phyloP scores from a whole-genome alignment of 768 basidiomycete genomes.

The Tricholomella constricta region DNA sequence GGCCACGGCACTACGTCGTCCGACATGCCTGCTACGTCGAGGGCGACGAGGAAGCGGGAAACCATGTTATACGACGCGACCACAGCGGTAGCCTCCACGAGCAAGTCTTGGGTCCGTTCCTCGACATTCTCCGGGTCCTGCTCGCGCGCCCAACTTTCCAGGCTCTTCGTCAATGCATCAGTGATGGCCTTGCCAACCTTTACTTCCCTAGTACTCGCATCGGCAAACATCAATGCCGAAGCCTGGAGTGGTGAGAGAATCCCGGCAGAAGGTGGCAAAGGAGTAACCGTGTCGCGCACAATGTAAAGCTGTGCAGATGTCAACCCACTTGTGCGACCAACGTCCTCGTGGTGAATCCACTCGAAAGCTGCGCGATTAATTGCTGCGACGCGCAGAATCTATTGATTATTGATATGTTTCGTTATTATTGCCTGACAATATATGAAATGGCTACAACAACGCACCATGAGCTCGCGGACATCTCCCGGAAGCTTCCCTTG shows the following conservation, averaged over 20 bases:
- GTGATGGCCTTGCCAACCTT: slow-evolving; percentile 45
- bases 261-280: slow-evolving; percentile 38
- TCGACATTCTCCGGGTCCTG: slow-evolving; percentile 25
- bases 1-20: slow-evolving; percentile 53
- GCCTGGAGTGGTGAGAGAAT: slow-evolving; percentile 49
- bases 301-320: slow-evolving; percentile 54
- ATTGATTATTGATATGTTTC: background rate
- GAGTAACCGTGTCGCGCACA: slow-evolving; percentile 50
- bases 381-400: slow-evolving; percentile 55
- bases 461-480: slow-evolving; percentile 53
- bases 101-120: slow-evolving; percentile 40
- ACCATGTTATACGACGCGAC: slow-evolving; percentile 70
- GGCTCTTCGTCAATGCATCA: slow-evolving; percentile 39
- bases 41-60: slow-evolving; percentile 61
- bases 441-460: slow-evolving; percentile 7
- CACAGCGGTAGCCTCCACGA: slow-evolving; percentile 56
- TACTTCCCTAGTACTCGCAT: slow-evolving; percentile 54
- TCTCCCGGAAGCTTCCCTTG: slow-evolving; percentile 49
- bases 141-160: slow-evolving; percentile 27
- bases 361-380: slow-evolving; percentile 52
- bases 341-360: slow-evolving; percentile 58
- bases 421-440: background rate
- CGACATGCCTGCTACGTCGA: slow-evolving; percentile 59
- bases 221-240: slow-evolving; percentile 58
- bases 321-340: slow-evolving; percentile 52